These are phyloP conservation scores for Colletotrichum truncatum DNA, from an alignment of 2,329 filamentous ascomycete genomes.

Conservation along the genomic window DNA sequence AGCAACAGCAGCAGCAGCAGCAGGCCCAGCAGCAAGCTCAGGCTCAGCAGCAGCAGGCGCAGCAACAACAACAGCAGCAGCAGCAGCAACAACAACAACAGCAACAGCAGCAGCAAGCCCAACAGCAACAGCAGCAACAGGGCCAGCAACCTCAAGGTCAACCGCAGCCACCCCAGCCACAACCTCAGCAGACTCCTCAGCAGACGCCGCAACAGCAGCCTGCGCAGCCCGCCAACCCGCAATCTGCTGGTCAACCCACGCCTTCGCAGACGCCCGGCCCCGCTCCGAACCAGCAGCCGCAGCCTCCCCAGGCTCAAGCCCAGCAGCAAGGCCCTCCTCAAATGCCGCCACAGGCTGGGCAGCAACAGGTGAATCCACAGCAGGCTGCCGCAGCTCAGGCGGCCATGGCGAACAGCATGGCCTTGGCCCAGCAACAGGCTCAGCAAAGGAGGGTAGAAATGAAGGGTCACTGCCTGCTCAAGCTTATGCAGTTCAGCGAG, in stretches of 20 bases:
- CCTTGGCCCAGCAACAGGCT: conserved; percentile 50
- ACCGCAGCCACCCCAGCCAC: conserved; percentile 45
- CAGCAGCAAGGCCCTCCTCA: conserved; percentile 40
- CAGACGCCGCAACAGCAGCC: conserved; percentile 32
- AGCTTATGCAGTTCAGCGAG: conserved; percentile 70
- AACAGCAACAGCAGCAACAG: conserved; percentile 45
- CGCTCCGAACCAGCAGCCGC: conserved; percentile 31
- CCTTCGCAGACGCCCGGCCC: conserved; percentile 32
- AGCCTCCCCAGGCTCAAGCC: conserved; percentile 43
- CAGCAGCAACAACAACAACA: conserved; percentile 47
- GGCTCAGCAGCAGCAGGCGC: conserved; percentile 39
- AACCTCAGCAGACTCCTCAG: conserved; percentile 42
- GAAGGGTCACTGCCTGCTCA: conserved; percentile 67
- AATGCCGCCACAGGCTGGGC: conserved; percentile 44
- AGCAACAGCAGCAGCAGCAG: conserved; percentile 48
- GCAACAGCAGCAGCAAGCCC: conserved; percentile 42
- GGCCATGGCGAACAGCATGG: conserved; percentile 45
- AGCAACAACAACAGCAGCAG: conserved; percentile 47
- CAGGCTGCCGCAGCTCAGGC: conserved; percentile 32
- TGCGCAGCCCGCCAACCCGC: conserved; percentile 30
- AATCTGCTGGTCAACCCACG: conserved; percentile 32
- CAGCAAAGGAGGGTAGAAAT: conserved; percentile 61
- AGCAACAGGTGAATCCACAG: conserved; percentile 35
- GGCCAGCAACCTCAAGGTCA: conserved; percentile 39
- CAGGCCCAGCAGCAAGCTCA: conserved; percentile 50